Percentiles rank a stretch among this genome's conserved stretches.
Evolutionary conservation across 2,329 filamentous ascomycete species (phyloP).

Genomic region (Aspergillus novoparasiticus): DNA sequence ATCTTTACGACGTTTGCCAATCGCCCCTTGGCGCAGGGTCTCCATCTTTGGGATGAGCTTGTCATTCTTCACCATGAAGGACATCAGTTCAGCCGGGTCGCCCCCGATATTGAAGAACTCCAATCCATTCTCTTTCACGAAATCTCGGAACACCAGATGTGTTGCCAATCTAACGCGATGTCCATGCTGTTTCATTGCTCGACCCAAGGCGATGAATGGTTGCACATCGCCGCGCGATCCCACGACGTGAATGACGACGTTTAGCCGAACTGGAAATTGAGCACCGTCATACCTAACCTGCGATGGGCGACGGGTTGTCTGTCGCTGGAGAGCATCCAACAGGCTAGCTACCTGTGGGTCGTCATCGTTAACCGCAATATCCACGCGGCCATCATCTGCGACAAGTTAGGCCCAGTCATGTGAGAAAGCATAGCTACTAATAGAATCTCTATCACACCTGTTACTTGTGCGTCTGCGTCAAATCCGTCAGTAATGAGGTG

Average conservation of each 20-base stretch:
- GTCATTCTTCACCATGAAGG: not conserved
- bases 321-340: not conserved
- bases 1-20: not conserved
- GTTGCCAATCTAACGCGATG: not conserved
- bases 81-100: constrained; percentile 1
- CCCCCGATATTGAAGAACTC: not conserved
- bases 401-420: not conserved
- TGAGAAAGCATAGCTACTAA: not conserved
- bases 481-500: not conserved
- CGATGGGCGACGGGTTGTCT: not conserved
- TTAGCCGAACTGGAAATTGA: not conserved
- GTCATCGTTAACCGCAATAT: not conserved
- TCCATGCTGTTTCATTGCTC: not conserved
- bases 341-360: not conserved
- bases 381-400: not conserved
- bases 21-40: not conserved
- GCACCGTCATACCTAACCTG: not conserved
- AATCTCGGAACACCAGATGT: not conserved
- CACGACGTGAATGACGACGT: not conserved
- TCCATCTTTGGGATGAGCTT: constrained; percentile 1
- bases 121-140: not conserved
- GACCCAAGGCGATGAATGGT: not conserved
- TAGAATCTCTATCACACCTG: not conserved
- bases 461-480: not conserved
- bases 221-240: not conserved